Evolutionary conservation across 2,329 filamentous ascomycete genomes (phyloP).

Genomic region (Xylaria digitata): DNA sequence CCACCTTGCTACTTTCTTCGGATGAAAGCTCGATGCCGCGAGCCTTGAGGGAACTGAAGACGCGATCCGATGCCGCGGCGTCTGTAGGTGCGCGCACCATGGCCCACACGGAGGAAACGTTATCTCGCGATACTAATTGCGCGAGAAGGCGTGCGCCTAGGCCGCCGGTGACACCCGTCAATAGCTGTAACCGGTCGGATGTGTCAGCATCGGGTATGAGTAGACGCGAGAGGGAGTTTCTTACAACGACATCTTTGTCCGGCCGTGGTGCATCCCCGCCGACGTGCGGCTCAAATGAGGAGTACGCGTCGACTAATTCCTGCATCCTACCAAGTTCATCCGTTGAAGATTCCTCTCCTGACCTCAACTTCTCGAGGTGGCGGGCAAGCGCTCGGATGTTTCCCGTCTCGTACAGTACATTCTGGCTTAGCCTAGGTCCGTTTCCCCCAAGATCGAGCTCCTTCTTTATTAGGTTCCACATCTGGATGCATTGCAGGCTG

Average conservation of each 20-base stretch:
- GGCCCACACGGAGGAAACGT: slow-evolving; percentile 64
- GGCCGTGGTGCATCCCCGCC: slow-evolving; percentile 37
- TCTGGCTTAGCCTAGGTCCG: slow-evolving; percentile 39
- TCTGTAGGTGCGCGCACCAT: slow-evolving; percentile 59
- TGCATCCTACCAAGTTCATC: slow-evolving; percentile 35
- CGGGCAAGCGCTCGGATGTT: slow-evolving; percentile 42
- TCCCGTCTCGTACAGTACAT: slow-evolving; percentile 50
- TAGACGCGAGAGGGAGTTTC: background rate
- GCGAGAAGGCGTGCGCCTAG: slow-evolving; percentile 69
- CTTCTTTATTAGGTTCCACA: slow-evolving; percentile 42
- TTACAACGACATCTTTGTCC: slow-evolving; percentile 41
- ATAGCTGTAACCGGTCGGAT: slow-evolving; percentile 49
- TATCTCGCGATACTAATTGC: slow-evolving; percentile 66
- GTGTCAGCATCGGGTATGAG: slow-evolving; percentile 13
- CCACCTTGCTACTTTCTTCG: slow-evolving; percentile 48
- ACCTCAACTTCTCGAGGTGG: slow-evolving; percentile 38
- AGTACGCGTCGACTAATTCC: slow-evolving; percentile 23
- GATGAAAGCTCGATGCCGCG: slow-evolving; percentile 52
- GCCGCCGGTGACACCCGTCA: slow-evolving; percentile 72
- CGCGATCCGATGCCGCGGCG: slow-evolving; percentile 48
- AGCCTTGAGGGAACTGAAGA: slow-evolving; percentile 48
- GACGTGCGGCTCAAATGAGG: slow-evolving; percentile 22
- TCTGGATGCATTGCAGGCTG: slow-evolving; percentile 46
- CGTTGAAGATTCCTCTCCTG: slow-evolving; percentile 32
- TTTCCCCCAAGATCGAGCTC: slow-evolving; percentile 44